These are phyloP conservation scores for Hyaloraphidium curvatum DNA, from an alignment of 192 early-diverging fungal genomes.

Conservation along the genomic window DNA sequence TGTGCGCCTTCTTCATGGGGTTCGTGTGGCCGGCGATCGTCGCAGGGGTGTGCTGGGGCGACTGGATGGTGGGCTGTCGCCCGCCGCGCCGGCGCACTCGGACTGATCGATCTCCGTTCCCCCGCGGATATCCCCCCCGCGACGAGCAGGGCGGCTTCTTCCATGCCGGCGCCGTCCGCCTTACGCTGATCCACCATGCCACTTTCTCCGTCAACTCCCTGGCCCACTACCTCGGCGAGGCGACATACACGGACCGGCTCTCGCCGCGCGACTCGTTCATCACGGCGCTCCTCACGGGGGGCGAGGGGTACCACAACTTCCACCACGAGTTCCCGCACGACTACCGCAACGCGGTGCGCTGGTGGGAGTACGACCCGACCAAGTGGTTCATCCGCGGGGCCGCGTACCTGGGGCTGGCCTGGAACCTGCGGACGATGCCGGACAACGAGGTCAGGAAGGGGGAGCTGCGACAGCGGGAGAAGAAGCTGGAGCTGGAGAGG, in stretches of 20 bases:
- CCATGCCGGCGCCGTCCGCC: conserved; percentile 47
- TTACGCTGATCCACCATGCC: conserved; percentile 64
- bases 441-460: conserved; percentile 66
- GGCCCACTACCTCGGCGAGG: conserved; percentile 56
- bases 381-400: conserved; percentile 56
- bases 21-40: conserved; percentile 66
- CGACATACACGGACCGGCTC: conserved; percentile 58
- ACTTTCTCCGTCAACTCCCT: conserved; percentile 76
- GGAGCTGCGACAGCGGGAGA: conserved; percentile 54
- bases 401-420: conserved; percentile 40
- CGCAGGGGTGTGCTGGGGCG: conserved; percentile 65
- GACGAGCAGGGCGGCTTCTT: conserved; percentile 42
- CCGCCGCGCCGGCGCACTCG: background rate
- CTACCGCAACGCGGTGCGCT: conserved; percentile 61
- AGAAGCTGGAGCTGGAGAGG: conserved; percentile 42
- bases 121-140: background rate
- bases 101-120: background rate
- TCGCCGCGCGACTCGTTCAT: conserved; percentile 68
- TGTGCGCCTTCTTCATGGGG: conserved; percentile 49
- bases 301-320: conserved; percentile 75
- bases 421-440: conserved; percentile 53
- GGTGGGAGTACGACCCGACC: conserved; percentile 64
- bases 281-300: conserved; percentile 54
- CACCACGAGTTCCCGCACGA: conserved; percentile 76
- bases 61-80: conserved; percentile 26